Evolutionary conservation across 2,329 filamentous ascomycete species (phyloP), one percentile per base, ranked within the genome.

Genomic region (Geosmithia putterillii): DNA sequence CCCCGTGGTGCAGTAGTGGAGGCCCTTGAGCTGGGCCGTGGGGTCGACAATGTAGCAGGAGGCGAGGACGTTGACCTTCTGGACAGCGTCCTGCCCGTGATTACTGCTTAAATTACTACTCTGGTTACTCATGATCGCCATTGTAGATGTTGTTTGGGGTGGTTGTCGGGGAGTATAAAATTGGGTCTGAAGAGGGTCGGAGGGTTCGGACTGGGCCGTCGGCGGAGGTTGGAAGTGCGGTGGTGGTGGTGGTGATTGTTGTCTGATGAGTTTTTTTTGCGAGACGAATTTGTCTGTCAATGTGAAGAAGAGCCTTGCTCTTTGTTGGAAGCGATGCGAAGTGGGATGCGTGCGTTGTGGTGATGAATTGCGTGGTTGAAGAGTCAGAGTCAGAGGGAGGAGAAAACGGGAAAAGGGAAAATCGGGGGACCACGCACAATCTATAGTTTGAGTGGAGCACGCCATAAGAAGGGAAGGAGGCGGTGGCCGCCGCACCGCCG

Each of bases 1-100:
- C 76, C 80, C 76, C 71, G 86, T 89, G 86, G 88, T 89, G 79
- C 84, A 94, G 80, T 94, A 95, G 73, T 94, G 88, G 70, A 92
- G 83, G 63, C 85, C 85, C 63, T 81, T 81, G 57, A 95, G 74
- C 59, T 71, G 74, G 63, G 79, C 74, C 54, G 80, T 74, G 58
- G 70, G 70, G 66, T 89, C 80, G 64, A 90, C 86, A 56, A 85
- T 71, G 70, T 95, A 95, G 76, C 87, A 94, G 64, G 82, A 89
- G 68, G 89, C 88, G 70, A 90, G 82, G 66, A 92, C 81, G 64
- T 84, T 83, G 70, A 79, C 73, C 64, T 71, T 70, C 56, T 74
- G 73, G 67, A 63, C 70, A 65, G 69, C 69, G 69, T 67, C 73
- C 71, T 77, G 77, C 74, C 78, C 76, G 75, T 80, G 85, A 85